Evolutionary conservation across 2,329 filamentous ascomycete species (phyloP).

Genomic region (Dactylellina drechsleri): DNA sequence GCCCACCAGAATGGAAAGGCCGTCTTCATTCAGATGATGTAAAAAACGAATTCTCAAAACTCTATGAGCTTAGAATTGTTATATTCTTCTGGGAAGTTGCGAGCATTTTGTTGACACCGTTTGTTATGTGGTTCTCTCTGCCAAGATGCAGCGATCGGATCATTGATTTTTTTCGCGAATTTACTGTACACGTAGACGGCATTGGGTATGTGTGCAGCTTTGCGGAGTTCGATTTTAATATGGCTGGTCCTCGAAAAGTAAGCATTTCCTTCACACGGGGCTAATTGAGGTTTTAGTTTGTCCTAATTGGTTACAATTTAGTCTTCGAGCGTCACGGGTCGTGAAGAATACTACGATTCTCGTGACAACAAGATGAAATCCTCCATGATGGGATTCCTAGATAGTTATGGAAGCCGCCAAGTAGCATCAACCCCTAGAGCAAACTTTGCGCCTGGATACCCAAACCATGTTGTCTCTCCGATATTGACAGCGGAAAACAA

Average conservation of each 20-base stretch:
- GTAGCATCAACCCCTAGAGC: conserved; percentile 18
- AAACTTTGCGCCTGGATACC: conserved; percentile 29
- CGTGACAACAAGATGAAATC: conserved; percentile 99
- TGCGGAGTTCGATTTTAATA: conserved; percentile 96
- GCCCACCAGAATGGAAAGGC: conserved; percentile 86
- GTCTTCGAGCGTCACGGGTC: conserved; percentile 59
- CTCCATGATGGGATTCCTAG: conserved; percentile 92
- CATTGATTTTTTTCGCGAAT: conserved; percentile 97
- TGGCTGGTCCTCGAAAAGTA: conserved; percentile 71
- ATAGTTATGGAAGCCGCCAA: conserved; percentile 72
- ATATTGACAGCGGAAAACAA: conserved; percentile 64
- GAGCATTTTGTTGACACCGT: conserved; percentile 89
- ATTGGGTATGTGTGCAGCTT: conserved; percentile 97
- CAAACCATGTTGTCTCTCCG: conserved; percentile 75
- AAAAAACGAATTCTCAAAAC: conserved; percentile 84
- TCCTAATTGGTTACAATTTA: conserved; percentile 30
- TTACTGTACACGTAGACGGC: conserved; percentile 95
- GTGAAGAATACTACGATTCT: conserved; percentile 91
- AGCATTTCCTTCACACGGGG: conserved; percentile 56
- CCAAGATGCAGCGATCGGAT: conserved; percentile 90
- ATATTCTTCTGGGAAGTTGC: conserved; percentile 93
- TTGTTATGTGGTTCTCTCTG: conserved; percentile 85
- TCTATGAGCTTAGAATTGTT: conserved; percentile 91
- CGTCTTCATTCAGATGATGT: conserved; percentile 90
- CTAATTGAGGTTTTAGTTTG: not conserved